Percentiles rank a stretch among this genome's conserved stretches.
phyloP scores from a whole-genome alignment of 164 flowering plant species.

The Paratinospora sagittata region DNA sequence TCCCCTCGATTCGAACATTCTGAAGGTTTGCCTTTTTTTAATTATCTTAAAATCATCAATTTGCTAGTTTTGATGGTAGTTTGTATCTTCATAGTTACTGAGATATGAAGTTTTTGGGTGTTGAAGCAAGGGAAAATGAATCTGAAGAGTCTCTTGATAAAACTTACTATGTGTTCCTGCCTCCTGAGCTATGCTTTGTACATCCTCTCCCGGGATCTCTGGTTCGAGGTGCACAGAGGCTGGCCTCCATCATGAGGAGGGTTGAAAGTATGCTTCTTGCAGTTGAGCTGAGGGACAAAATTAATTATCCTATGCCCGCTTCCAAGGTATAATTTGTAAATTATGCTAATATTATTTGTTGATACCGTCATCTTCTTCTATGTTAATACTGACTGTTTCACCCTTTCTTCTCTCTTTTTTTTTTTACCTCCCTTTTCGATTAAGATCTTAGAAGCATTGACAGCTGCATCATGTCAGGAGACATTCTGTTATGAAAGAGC shows the following conservation, averaged over 20 bases:
- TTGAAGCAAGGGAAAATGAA: constrained; percentile 53
- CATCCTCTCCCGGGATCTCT: constrained; percentile 94
- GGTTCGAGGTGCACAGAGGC: constrained; percentile 93
- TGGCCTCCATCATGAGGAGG: constrained; percentile 95
- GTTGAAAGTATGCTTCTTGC: constrained; percentile 98
- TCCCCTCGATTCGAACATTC: constrained; percentile 96
- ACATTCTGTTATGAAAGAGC: constrained; percentile 98
- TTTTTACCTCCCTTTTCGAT: not conserved
- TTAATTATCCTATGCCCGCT: constrained; percentile 69
- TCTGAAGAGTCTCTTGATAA: constrained; percentile 74
- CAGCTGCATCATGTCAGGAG: constrained; percentile 99
- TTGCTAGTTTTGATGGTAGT: not conserved
- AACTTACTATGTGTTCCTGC: constrained; percentile 90
- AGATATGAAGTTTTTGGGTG: constrained; percentile 11
- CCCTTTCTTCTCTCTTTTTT: not conserved
- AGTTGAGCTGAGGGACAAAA: constrained; percentile 68
- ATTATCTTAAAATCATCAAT: not conserved
- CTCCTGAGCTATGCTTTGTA: constrained; percentile 90
- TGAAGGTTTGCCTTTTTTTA: constrained; percentile 45
- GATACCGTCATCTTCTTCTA: not conserved
- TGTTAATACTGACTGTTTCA: not conserved
- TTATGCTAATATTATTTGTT: not conserved
- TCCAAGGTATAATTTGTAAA: constrained; percentile 46
- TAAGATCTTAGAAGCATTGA: constrained; percentile 95
- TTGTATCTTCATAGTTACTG: not conserved